phyloP scores from a whole-genome alignment of 2,329 filamentous ascomycete genomes.

The Penicillium decumbens region DNA sequence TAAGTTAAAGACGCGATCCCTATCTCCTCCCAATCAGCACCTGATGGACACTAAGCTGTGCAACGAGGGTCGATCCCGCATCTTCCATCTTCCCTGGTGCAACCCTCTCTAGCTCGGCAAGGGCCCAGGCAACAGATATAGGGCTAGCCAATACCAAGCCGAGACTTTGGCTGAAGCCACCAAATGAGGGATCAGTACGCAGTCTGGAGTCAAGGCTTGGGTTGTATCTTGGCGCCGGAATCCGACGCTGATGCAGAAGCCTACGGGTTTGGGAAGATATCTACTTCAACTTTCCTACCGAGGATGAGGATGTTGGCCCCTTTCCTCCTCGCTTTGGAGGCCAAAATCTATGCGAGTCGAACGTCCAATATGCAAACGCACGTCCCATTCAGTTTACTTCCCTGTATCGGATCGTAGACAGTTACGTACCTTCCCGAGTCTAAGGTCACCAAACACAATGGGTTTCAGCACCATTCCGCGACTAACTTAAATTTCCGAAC shows the following conservation, averaged over 20 bases:
- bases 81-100: slow-evolving; percentile 4
- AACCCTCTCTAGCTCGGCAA: slow-evolving; percentile 10
- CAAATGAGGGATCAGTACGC: not conserved
- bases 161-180: not conserved
- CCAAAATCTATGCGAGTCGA: not conserved
- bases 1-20: not conserved
- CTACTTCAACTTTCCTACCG: not conserved
- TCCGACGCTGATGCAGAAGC: slow-evolving; percentile 13
- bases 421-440: not conserved
- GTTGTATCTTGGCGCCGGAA: slow-evolving; percentile 22
- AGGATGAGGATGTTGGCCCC: not conserved
- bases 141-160: too few species aligned
- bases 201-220: slow-evolving; percentile 9
- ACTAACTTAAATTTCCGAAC: not conserved
- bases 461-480: not conserved
- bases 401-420: not conserved
- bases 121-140: not conserved
- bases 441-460: not conserved
- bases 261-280: slow-evolving; percentile 10
- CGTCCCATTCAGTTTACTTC: not conserved
- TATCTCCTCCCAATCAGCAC: too few species aligned
- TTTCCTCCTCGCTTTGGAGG: not conserved
- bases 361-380: not conserved
- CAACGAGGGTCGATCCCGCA: not conserved
- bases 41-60: not conserved